Base-by-base conservation (phyloP, 805 yeast species). In the Yamadazyma paraphyllophila region DNA sequence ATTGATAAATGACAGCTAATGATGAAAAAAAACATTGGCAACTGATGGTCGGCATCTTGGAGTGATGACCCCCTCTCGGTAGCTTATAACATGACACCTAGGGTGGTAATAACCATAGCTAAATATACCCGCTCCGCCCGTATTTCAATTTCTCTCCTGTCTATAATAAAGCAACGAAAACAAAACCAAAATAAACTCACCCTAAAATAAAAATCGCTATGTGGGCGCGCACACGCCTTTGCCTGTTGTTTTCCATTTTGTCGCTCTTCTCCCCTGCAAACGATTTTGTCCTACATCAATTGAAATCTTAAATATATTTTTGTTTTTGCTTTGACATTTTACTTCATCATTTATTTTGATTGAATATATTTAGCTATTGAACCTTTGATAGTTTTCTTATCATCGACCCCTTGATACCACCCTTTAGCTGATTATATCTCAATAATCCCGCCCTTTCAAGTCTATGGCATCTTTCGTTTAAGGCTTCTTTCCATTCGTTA, bases 211-310 rank as follows among this genome's bases (percentile, higher is more conserved):
- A 20, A 20, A 20, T 36, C 13, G 16, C 39, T 15, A n/a, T n/a
- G 12, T 7, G 30, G 13, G n/a, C 24, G 29, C 41, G 33, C 13
- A 14, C 32, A 26, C 41, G 41, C 32, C 32, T 6, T 8, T 33
- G 36, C 17, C 26, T 5, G 24, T 40, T 40, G 38, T 40, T 40
- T 40, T 40, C 33, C 33, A 6, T 13, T 13, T 12, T 36, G 26
- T 17, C 39, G 24, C 24, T 36, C 39, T 12, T 30, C 20, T 29
- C 32, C 33, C 35, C 25, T 39, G 42, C 42, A n/a, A 39, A 39
- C 14, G 30, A 20, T 20, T 20, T 26, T 11, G 17, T 37, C 41
- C 15, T 27, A 37, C 41, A 37, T 37, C 33, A 37, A 37, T 32
- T 30, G 26, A n/a, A 38, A 26, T 15, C 39, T 36, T 24, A 20